A percentile compares a stretch with the other conserved stretches of the same genome.
These are phyloP conservation scores for Salix caprea DNA, from an alignment of 345 rosid species.

Conservation along the genomic window DNA sequence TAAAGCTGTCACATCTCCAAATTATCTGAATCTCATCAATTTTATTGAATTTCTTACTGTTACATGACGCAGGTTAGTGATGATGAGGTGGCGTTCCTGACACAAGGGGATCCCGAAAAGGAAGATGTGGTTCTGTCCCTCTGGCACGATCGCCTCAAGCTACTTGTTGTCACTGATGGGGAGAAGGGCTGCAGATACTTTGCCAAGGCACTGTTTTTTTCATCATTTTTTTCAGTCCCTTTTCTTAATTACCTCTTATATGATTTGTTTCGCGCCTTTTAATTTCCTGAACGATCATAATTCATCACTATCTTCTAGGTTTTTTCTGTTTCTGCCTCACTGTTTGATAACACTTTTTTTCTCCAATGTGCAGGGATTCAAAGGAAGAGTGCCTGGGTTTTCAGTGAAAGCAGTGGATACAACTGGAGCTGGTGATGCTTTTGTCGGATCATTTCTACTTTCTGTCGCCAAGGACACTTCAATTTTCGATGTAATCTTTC, in stretches of 20 bases:
- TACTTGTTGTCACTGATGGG: constrained; percentile 65
- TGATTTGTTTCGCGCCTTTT: not conserved
- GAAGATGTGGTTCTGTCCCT: constrained; percentile 54
- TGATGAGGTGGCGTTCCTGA: constrained; percentile 55
- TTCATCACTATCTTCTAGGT: no score
- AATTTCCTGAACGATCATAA: no score
- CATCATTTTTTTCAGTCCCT: no score
- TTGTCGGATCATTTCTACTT: constrained; percentile 49
- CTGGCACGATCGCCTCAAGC: constrained; percentile 53
- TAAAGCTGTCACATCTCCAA: no score
- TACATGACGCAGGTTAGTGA: constrained; percentile 40
- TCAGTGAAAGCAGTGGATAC: constrained; percentile 55
- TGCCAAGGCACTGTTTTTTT: constrained; percentile 33
- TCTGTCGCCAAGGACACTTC: constrained; percentile 38
- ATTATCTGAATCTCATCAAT: no score
- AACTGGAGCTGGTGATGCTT: constrained; percentile 72
- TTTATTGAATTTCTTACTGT: not conserved
- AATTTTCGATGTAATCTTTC: constrained; percentile 19
- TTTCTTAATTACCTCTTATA: no score
- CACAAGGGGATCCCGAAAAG: constrained; percentile 43
- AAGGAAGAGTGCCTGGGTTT: constrained; percentile 43
- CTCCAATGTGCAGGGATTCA: constrained; percentile 32
- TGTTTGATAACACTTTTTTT: no score
- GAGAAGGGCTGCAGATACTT: constrained; percentile 63
- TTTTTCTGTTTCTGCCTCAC: no score